A percentile compares a stretch with the other conserved stretches of the same genome.
Evolutionary conservation across 495 filamentous ascomycete species (phyloP).

Genomic region (Aspergillus sclerotioniger): DNA sequence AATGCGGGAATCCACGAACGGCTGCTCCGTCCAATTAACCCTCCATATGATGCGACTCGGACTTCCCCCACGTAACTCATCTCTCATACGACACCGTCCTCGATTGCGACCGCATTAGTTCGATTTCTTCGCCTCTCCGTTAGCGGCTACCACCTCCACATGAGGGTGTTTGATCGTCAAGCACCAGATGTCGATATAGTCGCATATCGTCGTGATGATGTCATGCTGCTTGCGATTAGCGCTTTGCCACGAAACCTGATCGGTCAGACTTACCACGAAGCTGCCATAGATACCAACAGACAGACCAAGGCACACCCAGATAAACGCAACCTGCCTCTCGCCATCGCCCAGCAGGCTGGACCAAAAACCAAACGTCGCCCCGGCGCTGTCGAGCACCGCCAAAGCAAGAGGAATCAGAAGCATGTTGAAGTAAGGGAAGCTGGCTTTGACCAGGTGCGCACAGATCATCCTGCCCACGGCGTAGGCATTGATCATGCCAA

Average conservation of each 20-base stretch:
- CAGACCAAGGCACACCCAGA: conserved; percentile 78
- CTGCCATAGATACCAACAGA: conserved; percentile 87
- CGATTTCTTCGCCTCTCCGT: conserved; percentile 36
- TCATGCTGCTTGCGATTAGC: conserved; percentile 54
- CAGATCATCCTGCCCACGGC: conserved; percentile 93
- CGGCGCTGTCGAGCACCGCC: conserved; percentile 75
- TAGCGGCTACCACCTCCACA: conserved; percentile 27
- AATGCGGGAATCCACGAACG: not conserved
- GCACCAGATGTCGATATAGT: conserved; percentile 97
- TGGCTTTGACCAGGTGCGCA: conserved; percentile 79
- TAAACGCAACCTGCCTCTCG: conserved; percentile 78
- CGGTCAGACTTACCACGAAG: conserved; percentile 65
- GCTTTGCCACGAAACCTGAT: not conserved
- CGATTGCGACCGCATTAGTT: conserved; percentile 15
- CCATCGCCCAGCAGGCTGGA: conserved; percentile 70
- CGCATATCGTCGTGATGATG: conserved; percentile 94
- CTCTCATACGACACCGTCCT: not conserved
- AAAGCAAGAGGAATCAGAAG: conserved; percentile 63
- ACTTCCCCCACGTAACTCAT: conserved; percentile 15
- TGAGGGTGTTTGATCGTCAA: conserved; percentile 81
- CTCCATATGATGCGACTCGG: not conserved
- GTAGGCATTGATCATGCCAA: conserved; percentile 87
- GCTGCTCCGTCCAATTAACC: not conserved
- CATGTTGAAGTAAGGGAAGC: conserved; percentile 87
- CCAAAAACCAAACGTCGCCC: conserved; percentile 73